Evolutionary conservation across 2,329 filamentous ascomycete genomes (phyloP).

Genomic region (Fusarium sp.): DNA sequence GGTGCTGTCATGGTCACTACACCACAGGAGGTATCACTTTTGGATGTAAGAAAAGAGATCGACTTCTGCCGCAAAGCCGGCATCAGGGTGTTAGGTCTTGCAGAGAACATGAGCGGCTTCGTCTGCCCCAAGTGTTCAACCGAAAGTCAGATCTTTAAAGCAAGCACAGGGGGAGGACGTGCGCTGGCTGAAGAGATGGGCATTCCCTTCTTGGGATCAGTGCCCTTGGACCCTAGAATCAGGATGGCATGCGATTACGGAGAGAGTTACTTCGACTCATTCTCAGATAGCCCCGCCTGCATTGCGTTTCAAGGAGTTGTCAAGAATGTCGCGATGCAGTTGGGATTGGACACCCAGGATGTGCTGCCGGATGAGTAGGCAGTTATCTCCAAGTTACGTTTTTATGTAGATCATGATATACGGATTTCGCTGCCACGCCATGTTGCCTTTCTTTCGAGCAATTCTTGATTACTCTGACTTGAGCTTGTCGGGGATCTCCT

Average conservation of each 20-base stretch:
- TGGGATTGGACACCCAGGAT: slow-evolving; percentile 69
- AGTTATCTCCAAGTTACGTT: slow-evolving; percentile 11
- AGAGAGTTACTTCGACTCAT: slow-evolving; percentile 95
- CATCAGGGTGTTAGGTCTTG: slow-evolving; percentile 86
- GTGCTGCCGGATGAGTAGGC: slow-evolving; percentile 53
- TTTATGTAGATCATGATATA: slow-evolving; percentile 34
- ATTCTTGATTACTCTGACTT: slow-evolving; percentile 23
- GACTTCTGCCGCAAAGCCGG: slow-evolving; percentile 97
- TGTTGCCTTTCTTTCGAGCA: not conserved
- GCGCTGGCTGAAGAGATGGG: slow-evolving; percentile 85
- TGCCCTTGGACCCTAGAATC: slow-evolving; percentile 92
- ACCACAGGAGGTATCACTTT: slow-evolving; percentile 89
- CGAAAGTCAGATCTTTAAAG: slow-evolving; percentile 84
- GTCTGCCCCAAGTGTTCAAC: slow-evolving; percentile 93
- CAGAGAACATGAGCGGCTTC: slow-evolving; percentile 98
- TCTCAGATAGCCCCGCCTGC: slow-evolving; percentile 91
- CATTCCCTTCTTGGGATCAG: slow-evolving; percentile 87
- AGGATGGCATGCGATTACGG: slow-evolving; percentile 97
- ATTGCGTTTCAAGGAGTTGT: slow-evolving; percentile 84
- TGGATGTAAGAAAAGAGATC: slow-evolving; percentile 97
- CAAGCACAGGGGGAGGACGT: slow-evolving; percentile 87
- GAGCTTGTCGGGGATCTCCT: slow-evolving; percentile 78
- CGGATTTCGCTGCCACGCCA: not conserved
- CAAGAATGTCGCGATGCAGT: slow-evolving; percentile 70
- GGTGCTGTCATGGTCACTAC: slow-evolving; percentile 94